phyloP scores from a whole-genome alignment of 2,329 filamentous ascomycete species.

The Trichoderma polysporum region DNA sequence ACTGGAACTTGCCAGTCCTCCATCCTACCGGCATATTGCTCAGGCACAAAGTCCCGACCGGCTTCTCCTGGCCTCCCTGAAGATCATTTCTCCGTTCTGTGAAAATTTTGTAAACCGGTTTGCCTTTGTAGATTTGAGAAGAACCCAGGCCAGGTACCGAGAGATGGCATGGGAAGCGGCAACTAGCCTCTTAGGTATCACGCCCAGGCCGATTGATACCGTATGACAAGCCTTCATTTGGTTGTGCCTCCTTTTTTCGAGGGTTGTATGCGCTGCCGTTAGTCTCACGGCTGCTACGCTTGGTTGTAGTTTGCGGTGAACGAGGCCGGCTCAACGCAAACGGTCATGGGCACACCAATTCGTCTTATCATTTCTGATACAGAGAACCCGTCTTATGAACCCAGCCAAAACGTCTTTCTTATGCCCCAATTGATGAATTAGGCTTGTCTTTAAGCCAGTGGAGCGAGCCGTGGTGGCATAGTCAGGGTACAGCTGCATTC shows the following conservation, averaged over 20 bases:
- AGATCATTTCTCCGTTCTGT: slow-evolving; percentile 19
- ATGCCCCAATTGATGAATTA: not conserved
- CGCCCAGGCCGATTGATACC: not conserved
- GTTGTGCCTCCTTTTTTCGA: not conserved
- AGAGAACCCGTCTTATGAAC: not conserved
- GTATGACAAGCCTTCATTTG: not conserved
- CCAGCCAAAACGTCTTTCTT: not conserved
- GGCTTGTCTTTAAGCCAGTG: slow-evolving; percentile 6
- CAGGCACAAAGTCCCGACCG: not conserved
- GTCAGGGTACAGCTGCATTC: not conserved
- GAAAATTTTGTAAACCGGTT: not conserved
- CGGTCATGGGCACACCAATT: not conserved
- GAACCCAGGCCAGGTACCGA: not conserved
- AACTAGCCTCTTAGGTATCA: slow-evolving; percentile 2
- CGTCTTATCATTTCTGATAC: not conserved
- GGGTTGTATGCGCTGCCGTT: not conserved
- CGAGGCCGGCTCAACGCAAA: slow-evolving; percentile 1
- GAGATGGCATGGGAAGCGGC: not conserved
- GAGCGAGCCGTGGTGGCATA: slow-evolving; percentile 1
- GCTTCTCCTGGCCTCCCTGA: slow-evolving; percentile 19
- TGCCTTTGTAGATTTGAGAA: not conserved
- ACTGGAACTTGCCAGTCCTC: not conserved
- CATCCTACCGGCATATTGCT: slow-evolving; percentile 1
- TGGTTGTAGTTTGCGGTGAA: slow-evolving; percentile 7
- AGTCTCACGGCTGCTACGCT: not conserved